Percentiles rank a stretch among this genome's conserved stretches.
Conservation (phyloP, 495 filamentous ascomycete genomes). For the Achaetomiella virescens region DNA sequence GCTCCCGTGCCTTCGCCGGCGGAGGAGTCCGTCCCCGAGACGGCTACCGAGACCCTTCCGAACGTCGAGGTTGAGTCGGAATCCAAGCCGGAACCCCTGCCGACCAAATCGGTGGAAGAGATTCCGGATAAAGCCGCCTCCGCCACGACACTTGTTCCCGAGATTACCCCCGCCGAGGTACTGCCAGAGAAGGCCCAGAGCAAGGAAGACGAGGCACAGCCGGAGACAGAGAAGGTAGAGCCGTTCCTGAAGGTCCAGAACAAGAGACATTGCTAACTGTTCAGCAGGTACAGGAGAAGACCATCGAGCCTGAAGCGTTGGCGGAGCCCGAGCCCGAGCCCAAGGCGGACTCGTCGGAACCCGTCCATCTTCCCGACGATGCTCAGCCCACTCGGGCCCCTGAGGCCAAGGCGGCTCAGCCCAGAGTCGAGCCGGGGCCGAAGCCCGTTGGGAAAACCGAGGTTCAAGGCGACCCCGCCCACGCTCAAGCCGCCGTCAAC, state of each 20-base stretch:
- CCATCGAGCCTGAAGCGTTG: slow-evolving; percentile 6
- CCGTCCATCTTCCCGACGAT: slow-evolving; percentile 17
- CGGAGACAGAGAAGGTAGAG: slow-evolving; percentile 27
- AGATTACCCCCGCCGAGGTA: neutral
- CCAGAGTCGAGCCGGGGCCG: slow-evolving; percentile 16
- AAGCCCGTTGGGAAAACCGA: slow-evolving; percentile 23
- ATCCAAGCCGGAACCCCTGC: slow-evolving; percentile 10
- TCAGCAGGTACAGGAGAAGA: slow-evolving; percentile 7
- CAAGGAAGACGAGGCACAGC: slow-evolving; percentile 13
- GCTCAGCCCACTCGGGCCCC: slow-evolving; percentile 25
- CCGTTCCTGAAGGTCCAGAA: slow-evolving; percentile 8
- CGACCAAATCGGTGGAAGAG: slow-evolving; percentile 2
- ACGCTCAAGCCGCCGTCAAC: slow-evolving; percentile 9
- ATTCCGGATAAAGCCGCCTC: neutral
- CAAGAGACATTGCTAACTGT: slow-evolving; percentile 18
- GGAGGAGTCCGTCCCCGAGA: neutral
- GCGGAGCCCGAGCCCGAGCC: slow-evolving; percentile 16
- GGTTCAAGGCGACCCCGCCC: neutral
- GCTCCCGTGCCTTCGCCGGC: neutral
- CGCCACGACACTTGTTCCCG: neutral
- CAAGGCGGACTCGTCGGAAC: slow-evolving; percentile 6
- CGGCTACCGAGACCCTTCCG: neutral
- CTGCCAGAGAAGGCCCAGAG: neutral
- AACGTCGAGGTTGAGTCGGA: slow-evolving; percentile 5
- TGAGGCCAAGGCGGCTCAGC: slow-evolving; percentile 23